phyloP scores from a whole-genome alignment of 1,139 yeast genomes.

The Pichia sp. region DNA sequence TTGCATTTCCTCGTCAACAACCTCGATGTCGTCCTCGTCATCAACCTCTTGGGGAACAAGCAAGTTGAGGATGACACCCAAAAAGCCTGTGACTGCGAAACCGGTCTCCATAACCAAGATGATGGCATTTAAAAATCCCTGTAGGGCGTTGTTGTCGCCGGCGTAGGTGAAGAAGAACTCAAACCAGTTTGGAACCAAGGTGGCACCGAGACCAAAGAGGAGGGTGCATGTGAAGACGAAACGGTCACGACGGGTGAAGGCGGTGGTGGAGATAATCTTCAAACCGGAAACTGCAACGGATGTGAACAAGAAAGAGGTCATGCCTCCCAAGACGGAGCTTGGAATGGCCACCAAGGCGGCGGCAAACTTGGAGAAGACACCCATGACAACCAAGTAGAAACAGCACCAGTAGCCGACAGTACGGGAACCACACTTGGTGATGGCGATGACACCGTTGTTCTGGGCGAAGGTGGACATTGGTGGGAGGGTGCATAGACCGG shows the following conservation, averaged over 20 bases:
- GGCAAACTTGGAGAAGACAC: conserved; percentile 81
- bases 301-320: conserved; percentile 85
- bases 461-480: conserved; percentile 91
- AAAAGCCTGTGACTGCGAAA: conserved; percentile 75
- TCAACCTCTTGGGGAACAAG: conserved; percentile 68
- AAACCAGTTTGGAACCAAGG: conserved; percentile 76
- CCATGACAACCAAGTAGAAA: conserved; percentile 77
- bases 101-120: conserved; percentile 82
- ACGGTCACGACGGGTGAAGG: conserved; percentile 83
- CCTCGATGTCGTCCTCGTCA: conserved; percentile 43
- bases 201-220: conserved; percentile 75
- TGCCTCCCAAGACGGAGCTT: conserved; percentile 80
- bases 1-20: conserved; percentile 28
- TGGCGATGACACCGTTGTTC: conserved; percentile 87
- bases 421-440: conserved; percentile 86
- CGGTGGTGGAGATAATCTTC: conserved; percentile 67
- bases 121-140: conserved; percentile 77
- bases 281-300: conserved; percentile 89
- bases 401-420: conserved; percentile 88
- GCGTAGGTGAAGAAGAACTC: conserved; percentile 65
- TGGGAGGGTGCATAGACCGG: conserved; percentile 71
- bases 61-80: conserved; percentile 70
- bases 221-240: conserved; percentile 74
- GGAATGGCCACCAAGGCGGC: conserved; percentile 88
- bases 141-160: conserved; percentile 59